Evolutionary conservation across 306 rosid genomes (phyloP), one percentile per base, ranked within the genome.

Genomic region (Vigna angularis): DNA sequence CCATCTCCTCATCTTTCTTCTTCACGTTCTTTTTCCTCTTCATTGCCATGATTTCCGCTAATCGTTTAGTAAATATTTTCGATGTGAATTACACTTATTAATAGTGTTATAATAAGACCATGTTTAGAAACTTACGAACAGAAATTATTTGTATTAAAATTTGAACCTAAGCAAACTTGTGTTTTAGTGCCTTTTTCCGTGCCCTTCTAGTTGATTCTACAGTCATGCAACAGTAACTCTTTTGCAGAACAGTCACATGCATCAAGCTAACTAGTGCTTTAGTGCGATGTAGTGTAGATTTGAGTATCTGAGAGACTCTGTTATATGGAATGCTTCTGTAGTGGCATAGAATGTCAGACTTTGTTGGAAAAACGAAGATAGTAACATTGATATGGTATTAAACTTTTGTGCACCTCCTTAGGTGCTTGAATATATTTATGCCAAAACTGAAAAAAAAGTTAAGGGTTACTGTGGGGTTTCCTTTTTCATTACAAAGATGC

Each of bases 151-250:
- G 66, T 13, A 40, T 36, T 30, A 15, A 24, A 50, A 9, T 26
- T 10, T 24, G 42, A 73, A 38, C 40, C 8, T 18, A 24, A 73
- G 47, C 0, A 26, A 26, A 26, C 4, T 2, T 2, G 28, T 42
- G 47, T 42, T 49, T 13, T 66, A 28, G 16, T 42, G 47, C 24
- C n/a, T 62, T 71, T 30, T 26, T 72, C 78, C 64, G 51, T 72
- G 79, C 30, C 53, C 79, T 73, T 55, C 52, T 66, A 65, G 38
- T 72, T 42, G 74, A 30, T 66, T 40, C 76, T 48, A 58, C 16
- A 66, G 66, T 45, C 71, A 81, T 81, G 72, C 66, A 45, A 13
- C 18, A 2, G 28, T 20, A 66, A 48, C 36, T 65, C 79, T 66
- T 55, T 34, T 51, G 42, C 13, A 45, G 50, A 14, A 12, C 50